A percentile compares a stretch with the other conserved stretches of the same genome.
Conservation (phyloP, 2,329 filamentous ascomycete genomes). For the Trichoderma oligosporum region DNA sequence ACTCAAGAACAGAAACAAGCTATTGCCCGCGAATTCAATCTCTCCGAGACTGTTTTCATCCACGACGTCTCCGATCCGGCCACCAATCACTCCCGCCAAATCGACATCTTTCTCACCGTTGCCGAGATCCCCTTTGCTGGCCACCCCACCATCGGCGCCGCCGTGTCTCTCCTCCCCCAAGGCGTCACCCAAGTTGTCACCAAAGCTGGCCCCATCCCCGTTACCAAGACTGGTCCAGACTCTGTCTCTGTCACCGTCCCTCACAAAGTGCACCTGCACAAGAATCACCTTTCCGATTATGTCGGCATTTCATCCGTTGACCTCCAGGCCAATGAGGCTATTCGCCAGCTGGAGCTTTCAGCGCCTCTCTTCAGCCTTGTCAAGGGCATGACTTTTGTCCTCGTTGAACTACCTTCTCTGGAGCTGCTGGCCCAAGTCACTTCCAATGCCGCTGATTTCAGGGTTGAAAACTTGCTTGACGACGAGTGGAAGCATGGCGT, state of each 20-base stretch:
- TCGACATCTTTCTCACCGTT: constrained; percentile 57
- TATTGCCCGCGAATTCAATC: constrained; percentile 61
- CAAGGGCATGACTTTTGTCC: constrained; percentile 69
- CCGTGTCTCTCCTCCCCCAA: constrained; percentile 44
- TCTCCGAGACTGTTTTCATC: constrained; percentile 61
- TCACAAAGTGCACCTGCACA: constrained; percentile 62
- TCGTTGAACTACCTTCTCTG: constrained; percentile 58
- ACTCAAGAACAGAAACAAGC: constrained; percentile 52
- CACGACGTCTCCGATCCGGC: constrained; percentile 42
- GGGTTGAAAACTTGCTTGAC: constrained; percentile 41
- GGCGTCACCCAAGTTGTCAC: constrained; percentile 45
- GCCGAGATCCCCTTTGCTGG: constrained; percentile 59
- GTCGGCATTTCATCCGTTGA: constrained; percentile 23
- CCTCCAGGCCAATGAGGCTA: constrained; percentile 29
- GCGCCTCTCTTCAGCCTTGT: constrained; percentile 61
- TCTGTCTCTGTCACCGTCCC: constrained; percentile 62
- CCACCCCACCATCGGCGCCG: constrained; percentile 58
- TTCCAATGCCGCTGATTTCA: constrained; percentile 34
- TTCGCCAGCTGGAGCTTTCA: constrained; percentile 37
- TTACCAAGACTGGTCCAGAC: constrained; percentile 38
- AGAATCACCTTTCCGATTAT: constrained; percentile 36
- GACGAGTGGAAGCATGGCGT: constrained; percentile 54
- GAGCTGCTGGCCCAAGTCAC: constrained; percentile 50
- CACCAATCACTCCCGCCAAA: constrained; percentile 35
- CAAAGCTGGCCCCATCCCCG: constrained; percentile 54